phyloP scores from a whole-genome alignment of 2,329 filamentous ascomycete genomes.

The Aspergillus ruber region DNA sequence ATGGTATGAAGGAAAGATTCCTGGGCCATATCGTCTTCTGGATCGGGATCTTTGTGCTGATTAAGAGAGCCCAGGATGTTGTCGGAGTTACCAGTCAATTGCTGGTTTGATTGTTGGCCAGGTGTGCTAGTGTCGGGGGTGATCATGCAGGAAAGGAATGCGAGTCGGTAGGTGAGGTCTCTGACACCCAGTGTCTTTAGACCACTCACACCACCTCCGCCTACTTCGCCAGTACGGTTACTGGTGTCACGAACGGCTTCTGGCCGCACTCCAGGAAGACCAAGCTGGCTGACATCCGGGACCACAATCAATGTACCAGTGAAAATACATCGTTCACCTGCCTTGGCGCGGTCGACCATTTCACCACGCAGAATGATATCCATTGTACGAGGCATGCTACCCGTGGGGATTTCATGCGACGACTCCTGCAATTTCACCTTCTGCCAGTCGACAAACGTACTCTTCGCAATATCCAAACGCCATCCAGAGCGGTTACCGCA shows the following conservation, averaged over 20 bases:
- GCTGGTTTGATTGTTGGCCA: constrained; percentile 65
- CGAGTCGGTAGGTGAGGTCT: constrained; percentile 88
- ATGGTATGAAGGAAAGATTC: constrained; percentile 80
- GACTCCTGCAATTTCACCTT: constrained; percentile 98
- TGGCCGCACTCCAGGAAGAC: constrained; percentile 76
- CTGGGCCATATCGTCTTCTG: constrained; percentile 78
- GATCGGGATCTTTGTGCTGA: constrained; percentile 62
- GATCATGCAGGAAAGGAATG: constrained; percentile 96
- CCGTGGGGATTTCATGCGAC: constrained; percentile 94
- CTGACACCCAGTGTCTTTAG: constrained; percentile 89
- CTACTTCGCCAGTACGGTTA: constrained; percentile 70
- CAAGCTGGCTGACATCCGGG: constrained; percentile 90
- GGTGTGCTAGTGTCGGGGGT: constrained; percentile 78
- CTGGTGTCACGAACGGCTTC: constrained; percentile 79
- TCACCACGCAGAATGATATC: constrained; percentile 94
- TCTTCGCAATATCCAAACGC: constrained; percentile 93
- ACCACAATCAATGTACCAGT: constrained; percentile 94
- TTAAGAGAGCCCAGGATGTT: constrained; percentile 84
- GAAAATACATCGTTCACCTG: constrained; percentile 97
- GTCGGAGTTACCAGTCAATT: constrained; percentile 64
- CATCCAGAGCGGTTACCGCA: constrained; percentile 90
- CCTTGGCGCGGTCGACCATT: constrained; percentile 95
- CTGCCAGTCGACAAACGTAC: constrained; percentile 98
- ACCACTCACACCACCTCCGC: constrained; percentile 77
- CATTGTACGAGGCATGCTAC: constrained; percentile 97